A percentile compares a stretch with the other conserved stretches of the same genome.
These are phyloP conservation scores for Fusarium incarnatum DNA, from an alignment of 2,329 filamentous ascomycete genomes.

Conservation along the genomic window DNA sequence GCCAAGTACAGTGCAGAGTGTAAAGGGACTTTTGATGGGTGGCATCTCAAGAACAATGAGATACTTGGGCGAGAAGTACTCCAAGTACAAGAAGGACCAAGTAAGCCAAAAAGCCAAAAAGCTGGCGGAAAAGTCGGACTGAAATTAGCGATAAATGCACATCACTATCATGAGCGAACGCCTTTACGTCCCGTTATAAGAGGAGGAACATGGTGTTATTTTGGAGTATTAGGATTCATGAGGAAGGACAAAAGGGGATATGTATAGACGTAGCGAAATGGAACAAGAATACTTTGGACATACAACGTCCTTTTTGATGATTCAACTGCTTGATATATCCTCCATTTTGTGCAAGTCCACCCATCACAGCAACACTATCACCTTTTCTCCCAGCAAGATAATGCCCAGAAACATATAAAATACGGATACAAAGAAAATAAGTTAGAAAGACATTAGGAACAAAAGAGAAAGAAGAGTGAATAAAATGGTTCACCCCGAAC, in stretches of 20 bases:
- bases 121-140: slow-evolving; percentile 38
- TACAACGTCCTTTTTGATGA: slow-evolving; percentile 21
- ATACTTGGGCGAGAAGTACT: slow-evolving; percentile 85
- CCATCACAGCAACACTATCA: neutral
- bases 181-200: neutral
- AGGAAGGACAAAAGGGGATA: slow-evolving; percentile 6
- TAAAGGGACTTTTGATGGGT: slow-evolving; percentile 86
- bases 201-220: slow-evolving; percentile 11
- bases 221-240: slow-evolving; percentile 26
- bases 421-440: slow-evolving; percentile 30
- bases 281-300: slow-evolving; percentile 10
- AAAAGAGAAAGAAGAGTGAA: slow-evolving; percentile 30
- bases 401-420: slow-evolving; percentile 28
- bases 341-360: slow-evolving; percentile 25
- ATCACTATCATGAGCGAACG: neutral
- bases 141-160: neutral
- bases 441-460: slow-evolving; percentile 20
- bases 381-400: slow-evolving; percentile 5
- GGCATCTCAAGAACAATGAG: slow-evolving; percentile 76
- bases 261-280: slow-evolving; percentile 30
- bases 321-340: slow-evolving; percentile 21
- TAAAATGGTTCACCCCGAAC: slow-evolving; percentile 35
- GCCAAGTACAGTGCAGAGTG: slow-evolving; percentile 88
- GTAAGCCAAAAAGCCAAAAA: slow-evolving; percentile 42
- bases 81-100: slow-evolving; percentile 68